Conservation (phyloP, 2,329 filamentous ascomycete genomes). For the Xylaria sp. region DNA sequence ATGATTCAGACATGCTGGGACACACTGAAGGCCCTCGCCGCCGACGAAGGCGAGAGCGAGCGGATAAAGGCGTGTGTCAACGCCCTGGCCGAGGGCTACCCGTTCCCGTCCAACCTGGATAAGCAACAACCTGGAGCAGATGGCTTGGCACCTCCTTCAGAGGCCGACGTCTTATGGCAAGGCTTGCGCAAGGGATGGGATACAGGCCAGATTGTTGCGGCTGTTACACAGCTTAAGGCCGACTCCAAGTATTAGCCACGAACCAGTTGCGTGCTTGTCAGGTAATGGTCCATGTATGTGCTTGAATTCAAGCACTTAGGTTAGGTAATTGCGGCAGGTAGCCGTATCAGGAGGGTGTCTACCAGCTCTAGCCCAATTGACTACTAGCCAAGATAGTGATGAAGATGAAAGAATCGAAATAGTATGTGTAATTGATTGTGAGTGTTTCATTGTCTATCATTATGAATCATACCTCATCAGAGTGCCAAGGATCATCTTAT, state of each 20-base stretch:
- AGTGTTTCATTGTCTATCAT: no score
- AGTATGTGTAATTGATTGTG: constrained; percentile 30
- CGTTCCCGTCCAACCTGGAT: constrained; percentile 69
- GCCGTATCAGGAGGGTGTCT: no score
- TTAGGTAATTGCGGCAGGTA: no score
- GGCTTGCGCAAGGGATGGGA: constrained; percentile 29
- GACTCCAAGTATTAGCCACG: constrained; percentile 24
- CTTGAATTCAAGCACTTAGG: no score
- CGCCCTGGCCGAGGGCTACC: constrained; percentile 65
- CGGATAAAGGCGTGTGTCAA: constrained; percentile 45
- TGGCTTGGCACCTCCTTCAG: constrained; percentile 62
- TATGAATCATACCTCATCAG: constrained; percentile 45
- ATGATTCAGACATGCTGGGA: constrained; percentile 61
- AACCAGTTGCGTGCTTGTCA: not conserved
- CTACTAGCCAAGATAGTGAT: no score
- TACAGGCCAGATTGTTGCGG: constrained; percentile 27
- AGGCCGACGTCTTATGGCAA: constrained; percentile 32
- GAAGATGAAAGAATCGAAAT: no score
- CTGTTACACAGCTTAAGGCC: constrained; percentile 22
- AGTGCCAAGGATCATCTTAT: constrained; percentile 28
- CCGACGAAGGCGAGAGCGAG: constrained; percentile 14
- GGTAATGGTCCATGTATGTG: no score
- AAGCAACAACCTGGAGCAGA: constrained; percentile 61
- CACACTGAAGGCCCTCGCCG: constrained; percentile 43
- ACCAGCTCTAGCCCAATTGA: no score